These are phyloP conservation scores for Tephrocybe sp. DNA, from an alignment of 768 basidiomycete genomes.

Conservation along the genomic window DNA sequence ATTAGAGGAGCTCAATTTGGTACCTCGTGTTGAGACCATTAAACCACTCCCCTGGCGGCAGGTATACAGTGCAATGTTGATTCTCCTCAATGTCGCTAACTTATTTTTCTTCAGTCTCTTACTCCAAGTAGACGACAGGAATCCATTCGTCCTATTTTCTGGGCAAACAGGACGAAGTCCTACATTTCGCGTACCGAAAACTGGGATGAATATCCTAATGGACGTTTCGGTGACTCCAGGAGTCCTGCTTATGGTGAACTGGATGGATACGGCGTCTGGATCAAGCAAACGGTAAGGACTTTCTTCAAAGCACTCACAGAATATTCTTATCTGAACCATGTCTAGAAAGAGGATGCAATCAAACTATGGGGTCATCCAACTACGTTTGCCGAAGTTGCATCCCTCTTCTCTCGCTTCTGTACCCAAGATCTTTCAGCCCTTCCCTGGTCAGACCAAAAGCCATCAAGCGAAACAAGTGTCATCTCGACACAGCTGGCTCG, in stretches of 20 bases:
- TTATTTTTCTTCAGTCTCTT: constrained; percentile 57
- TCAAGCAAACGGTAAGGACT: constrained; percentile 75
- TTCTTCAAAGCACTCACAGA: constrained; percentile 3
- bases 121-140: constrained; percentile 90
- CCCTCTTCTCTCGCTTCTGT: constrained; percentile 86
- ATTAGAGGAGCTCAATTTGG: constrained; percentile 85
- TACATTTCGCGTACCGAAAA: constrained; percentile 96
- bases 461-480: constrained; percentile 76
- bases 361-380: constrained; percentile 86
- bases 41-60: constrained; percentile 98
- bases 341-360: constrained; percentile 81
- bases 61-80: constrained; percentile 36
- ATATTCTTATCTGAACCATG: constrained; percentile 4
- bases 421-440: constrained; percentile 66
- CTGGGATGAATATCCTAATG: constrained; percentile 99
- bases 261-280: constrained; percentile 92
- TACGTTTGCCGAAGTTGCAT: constrained; percentile 58
- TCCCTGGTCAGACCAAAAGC: constrained; percentile 94
- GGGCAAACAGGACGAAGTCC: constrained; percentile 95
- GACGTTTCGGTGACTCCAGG: constrained; percentile 95
- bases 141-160: constrained; percentile 96
- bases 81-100: constrained; percentile 13
- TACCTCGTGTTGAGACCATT: constrained; percentile 84
- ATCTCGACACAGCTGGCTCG: constrained; percentile 77
- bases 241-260: constrained; percentile 98